Percentiles rank a stretch among this genome's conserved stretches.
Evolutionary conservation across 148 eudicot genomes (phyloP).

Genomic region (Silene latifolia): DNA sequence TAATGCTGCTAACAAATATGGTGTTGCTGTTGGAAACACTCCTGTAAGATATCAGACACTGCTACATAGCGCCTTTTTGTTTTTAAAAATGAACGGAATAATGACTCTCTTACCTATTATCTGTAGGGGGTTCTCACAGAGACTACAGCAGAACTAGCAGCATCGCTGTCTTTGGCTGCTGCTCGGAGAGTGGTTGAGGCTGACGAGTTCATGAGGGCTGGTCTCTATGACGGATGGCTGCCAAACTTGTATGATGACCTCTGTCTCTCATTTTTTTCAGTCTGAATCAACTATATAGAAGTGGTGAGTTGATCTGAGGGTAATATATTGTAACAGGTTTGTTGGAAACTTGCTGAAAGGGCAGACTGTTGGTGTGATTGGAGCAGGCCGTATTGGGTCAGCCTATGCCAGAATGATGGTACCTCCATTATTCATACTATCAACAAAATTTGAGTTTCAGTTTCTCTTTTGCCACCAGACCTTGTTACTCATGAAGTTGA

Average conservation of each 20-base stretch:
- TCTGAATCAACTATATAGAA: background rate
- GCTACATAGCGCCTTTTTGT: background rate
- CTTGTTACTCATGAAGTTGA: no score
- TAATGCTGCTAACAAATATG: conserved; percentile 79
- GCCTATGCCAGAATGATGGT: conserved; percentile 99
- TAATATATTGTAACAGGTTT: conserved; percentile 45
- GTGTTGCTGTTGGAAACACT: conserved; percentile 98
- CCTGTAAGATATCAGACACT: conserved; percentile 49
- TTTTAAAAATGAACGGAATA: background rate
- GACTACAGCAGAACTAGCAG: conserved; percentile 98
- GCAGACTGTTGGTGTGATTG: conserved; percentile 96
- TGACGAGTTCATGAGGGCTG: conserved; percentile 96
- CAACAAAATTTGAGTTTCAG: background rate
- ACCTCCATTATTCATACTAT: conserved; percentile 14
- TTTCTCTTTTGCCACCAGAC: no score
- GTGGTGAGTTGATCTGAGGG: background rate
- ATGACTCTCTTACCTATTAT: background rate
- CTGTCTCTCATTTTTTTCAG: background rate
- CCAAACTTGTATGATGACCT: conserved; percentile 79
- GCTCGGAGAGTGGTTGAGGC: conserved; percentile 97
- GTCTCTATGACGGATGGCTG: conserved; percentile 98
- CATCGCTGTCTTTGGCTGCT: conserved; percentile 87
- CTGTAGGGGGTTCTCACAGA: conserved; percentile 92
- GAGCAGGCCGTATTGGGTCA: conserved; percentile 98
- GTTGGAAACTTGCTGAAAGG: conserved; percentile 99